These are phyloP conservation scores for Fusarium beomiforme DNA, from an alignment of 2,329 filamentous ascomycete species.

Conservation along the genomic window DNA sequence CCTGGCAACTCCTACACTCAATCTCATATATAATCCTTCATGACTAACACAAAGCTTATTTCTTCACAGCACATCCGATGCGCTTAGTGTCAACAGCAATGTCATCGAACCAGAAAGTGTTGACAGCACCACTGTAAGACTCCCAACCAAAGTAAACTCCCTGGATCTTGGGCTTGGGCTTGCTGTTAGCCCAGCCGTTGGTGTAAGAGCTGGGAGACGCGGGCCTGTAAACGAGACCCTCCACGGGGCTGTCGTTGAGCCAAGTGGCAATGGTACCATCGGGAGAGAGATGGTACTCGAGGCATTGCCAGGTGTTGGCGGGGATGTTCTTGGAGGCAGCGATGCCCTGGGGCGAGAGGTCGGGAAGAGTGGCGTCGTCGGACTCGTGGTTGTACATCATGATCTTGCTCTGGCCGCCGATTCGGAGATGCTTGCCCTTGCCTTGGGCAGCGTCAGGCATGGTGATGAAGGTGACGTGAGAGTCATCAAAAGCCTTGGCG, in stretches of 20 bases:
- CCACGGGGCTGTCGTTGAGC: conserved; percentile 62
- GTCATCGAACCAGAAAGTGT: conserved; percentile 73
- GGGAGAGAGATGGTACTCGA: conserved; percentile 68
- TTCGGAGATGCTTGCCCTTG: conserved; percentile 67
- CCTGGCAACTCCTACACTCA: conserved; percentile 12
- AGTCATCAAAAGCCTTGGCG: conserved; percentile 64
- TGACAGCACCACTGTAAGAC: conserved; percentile 67
- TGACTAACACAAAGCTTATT: not conserved
- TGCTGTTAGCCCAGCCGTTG: conserved; percentile 61
- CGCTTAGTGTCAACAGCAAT: conserved; percentile 53
- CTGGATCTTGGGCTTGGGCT: conserved; percentile 61
- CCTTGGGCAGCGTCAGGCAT: conserved; percentile 68
- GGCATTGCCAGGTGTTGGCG: conserved; percentile 64
- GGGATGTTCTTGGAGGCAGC: conserved; percentile 62
- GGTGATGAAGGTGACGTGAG: conserved; percentile 71
- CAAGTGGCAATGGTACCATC: conserved; percentile 70
- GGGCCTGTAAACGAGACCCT: conserved; percentile 56
- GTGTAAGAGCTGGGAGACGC: conserved; percentile 53
- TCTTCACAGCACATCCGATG: conserved; percentile 33
- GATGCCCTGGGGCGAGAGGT: conserved; percentile 68
- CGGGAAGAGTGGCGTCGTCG: conserved; percentile 70
- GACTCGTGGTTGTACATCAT: conserved; percentile 73
- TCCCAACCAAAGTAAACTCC: conserved; percentile 72
- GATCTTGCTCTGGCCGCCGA: conserved; percentile 69
- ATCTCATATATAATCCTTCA: conserved; percentile 5